Conservation (phyloP, 2,329 filamentous ascomycete genomes). For the Grosmannia huntii region DNA sequence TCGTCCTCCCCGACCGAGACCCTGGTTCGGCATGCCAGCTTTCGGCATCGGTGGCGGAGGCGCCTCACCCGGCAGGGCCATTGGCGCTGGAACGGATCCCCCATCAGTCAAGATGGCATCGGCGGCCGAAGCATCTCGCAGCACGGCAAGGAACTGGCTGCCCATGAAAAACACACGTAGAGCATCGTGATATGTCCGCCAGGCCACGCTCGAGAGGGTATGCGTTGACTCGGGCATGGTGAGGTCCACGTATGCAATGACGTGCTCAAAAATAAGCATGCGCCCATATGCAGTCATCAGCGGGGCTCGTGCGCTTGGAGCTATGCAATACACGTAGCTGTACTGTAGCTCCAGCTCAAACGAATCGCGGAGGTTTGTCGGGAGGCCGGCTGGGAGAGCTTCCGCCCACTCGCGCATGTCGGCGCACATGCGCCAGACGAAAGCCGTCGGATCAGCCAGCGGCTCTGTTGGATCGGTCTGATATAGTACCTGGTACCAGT, state of each 20-base stretch:
- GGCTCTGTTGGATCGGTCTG: constrained; percentile 55
- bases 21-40: constrained; percentile 5
- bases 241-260: constrained; percentile 66
- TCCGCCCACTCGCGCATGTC: constrained; percentile 74
- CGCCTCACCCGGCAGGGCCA: constrained; percentile 30
- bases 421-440: constrained; percentile 63
- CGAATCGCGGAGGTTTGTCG: constrained; percentile 54
- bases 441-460: constrained; percentile 55
- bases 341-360: constrained; percentile 85
- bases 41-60: constrained; percentile 40
- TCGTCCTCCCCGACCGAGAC: constrained; percentile 10
- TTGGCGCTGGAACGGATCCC: constrained; percentile 29
- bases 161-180: constrained; percentile 69
- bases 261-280: constrained; percentile 73
- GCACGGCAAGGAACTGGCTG: constrained; percentile 47
- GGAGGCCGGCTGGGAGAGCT: constrained; percentile 53
- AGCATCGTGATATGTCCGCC: constrained; percentile 80
- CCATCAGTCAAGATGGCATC: constrained; percentile 41
- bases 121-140: constrained; percentile 35
- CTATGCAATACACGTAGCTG: constrained; percentile 80
- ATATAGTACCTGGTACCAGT: constrained; percentile 81
- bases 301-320: constrained; percentile 63
- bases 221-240: constrained; percentile 53
- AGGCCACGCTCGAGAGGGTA: constrained; percentile 44
- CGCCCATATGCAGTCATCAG: constrained; percentile 65